Evolutionary conservation across 192 early-diverging fungal species (phyloP), one percentile per base, ranked within the genome.

Genomic region (Diversispora epigaea): DNA sequence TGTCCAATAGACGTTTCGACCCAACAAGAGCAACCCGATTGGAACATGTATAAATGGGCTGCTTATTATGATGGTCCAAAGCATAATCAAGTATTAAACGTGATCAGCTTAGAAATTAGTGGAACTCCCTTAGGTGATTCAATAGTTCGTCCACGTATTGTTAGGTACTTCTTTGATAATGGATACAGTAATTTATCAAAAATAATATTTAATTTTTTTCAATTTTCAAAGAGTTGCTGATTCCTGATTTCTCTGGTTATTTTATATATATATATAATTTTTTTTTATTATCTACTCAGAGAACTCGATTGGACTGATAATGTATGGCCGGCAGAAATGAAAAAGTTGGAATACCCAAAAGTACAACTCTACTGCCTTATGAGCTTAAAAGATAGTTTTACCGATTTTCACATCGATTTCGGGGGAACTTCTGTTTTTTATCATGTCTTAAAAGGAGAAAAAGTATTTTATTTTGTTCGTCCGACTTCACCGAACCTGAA

Each of bases 331-430:
- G 49, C 75, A 12, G 74, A 84, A 25, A 75, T 90, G 32, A 88
- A 87, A 77, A 73, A 73, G n/a, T 83, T 80, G 43, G 91, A 92
- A 79, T 95, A 91, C 76, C 96, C 96, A 9, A 88, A 89, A 61
- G 93, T 95, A 0, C 93, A 95, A 77, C 84, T 95, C 8, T 96
- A 97, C 77, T 97, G 96, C 75, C 79, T 96, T 68, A 96, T 97
- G 96, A 90, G 93, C 49, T 92, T 94, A n/a, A 86, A 90, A 77
- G 91, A 95, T 72, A 86, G 85, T 71, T 94, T 94, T 79, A 89
- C 95, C 17, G 81, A 82, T 72, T 82, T 82, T 78, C 78, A 71
- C 17, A 71, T 71, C 61, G 92, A 94, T 83, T 94, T 94, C 82
- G 90, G 89, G 19, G 93, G 92, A 15, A 87, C 86, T 7, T 95